phyloP scores from a whole-genome alignment of 108 stramenopile species.

The Schizochytrium sp. region DNA sequence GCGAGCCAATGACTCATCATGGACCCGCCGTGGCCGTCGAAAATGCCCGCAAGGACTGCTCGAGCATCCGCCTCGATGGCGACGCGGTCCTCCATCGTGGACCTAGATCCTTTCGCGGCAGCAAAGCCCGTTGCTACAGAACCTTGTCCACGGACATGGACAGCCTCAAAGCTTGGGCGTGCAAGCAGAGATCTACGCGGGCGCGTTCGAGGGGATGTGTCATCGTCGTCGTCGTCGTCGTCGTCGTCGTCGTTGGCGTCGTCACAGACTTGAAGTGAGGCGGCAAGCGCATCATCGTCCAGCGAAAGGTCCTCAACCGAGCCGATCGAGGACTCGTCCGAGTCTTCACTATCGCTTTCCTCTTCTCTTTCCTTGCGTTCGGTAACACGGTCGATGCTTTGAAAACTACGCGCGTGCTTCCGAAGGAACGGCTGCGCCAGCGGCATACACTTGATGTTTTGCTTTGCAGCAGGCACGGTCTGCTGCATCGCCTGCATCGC shows the following conservation, averaged over 20 bases:
- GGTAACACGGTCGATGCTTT: no score
- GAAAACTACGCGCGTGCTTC: no score
- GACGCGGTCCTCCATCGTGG: not conserved
- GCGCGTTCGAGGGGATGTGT: not conserved
- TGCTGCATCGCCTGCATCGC: no score
- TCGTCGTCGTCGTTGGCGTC: not conserved
- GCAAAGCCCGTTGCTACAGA: not conserved
- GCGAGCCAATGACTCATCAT: not conserved
- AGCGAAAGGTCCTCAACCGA: not conserved
- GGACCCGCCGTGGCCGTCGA: not conserved
- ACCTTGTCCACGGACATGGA: no score
- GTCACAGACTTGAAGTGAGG: not conserved
- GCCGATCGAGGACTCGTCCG: no score
- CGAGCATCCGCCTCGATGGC: not conserved
- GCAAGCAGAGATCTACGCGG: not conserved
- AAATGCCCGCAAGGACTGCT: not conserved
- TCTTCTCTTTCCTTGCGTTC: no score
- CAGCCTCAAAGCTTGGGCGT: no score
- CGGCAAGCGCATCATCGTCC: not conserved
- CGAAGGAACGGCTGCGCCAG: no score
- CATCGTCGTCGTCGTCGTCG: not conserved
- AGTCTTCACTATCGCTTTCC: no score
- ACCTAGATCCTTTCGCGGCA: not conserved
- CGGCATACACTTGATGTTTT: no score
- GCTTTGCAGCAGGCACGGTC: no score